Evolutionary conservation across 2,329 filamentous ascomycete species (phyloP), one percentile per base, ranked within the genome.

Genomic region (Clarireedia homoeocarpa): DNA sequence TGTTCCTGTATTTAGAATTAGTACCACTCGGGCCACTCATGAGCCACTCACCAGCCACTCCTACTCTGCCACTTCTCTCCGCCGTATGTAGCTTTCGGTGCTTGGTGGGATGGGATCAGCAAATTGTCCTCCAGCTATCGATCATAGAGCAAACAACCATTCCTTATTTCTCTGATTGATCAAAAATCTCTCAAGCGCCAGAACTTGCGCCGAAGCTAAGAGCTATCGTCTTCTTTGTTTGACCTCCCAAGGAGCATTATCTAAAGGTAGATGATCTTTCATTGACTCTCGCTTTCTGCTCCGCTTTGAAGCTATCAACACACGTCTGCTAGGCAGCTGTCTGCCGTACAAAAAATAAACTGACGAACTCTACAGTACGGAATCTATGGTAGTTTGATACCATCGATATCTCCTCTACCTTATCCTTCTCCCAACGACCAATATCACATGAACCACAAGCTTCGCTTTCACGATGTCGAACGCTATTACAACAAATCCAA

Each of bases 401-500:
- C 51, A 15, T 26, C 52, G 15, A 20, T 26, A 15, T 7, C n/a
- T 5, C 2, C 34, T 17, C 17, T n/a, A 7, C 24, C 27, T 15
- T 48, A 12, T 30, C 30, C 51, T 14, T 34, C 30, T 17, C 23
- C 23, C 7, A 12, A 26, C 24, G 34, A 15, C 17, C 15, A 4
- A n/a, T 7, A n/a, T 42, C 39, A 10, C 17, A n/a, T n/a, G 39
- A n/a, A 24, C 2, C 34, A n/a, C 12, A 17, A 3, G n/a, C 38
- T 50, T 47, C 15, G 6, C 17, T 26, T 48, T 39, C 24, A 53
- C 40, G 42, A 56, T 30, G 58, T 65, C 65, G n/a, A 62, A 55
- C 53, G 59, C 62, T 51, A 59, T 65, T 20, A 58, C 66, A 39
- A 39, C 55, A 17, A 67, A 66, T 36, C 64, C 67, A 34, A 69